Conservation (phyloP, 2,329 filamentous ascomycete genomes). For the Monosporascus sp. region DNA sequence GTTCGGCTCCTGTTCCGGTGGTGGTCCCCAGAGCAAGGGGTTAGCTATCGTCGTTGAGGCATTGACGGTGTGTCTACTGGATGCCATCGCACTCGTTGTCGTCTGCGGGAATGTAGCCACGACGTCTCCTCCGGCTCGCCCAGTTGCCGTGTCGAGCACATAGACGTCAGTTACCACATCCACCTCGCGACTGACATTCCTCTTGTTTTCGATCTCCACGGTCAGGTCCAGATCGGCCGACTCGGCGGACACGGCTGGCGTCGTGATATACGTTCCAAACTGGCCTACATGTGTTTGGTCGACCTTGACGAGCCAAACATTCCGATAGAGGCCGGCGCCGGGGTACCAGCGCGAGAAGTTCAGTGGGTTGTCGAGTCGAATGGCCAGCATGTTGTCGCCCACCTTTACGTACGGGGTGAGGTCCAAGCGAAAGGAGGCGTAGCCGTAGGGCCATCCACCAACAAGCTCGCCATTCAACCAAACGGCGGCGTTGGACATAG, state of each 20-base stretch:
- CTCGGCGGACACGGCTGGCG: slow-evolving; percentile 37
- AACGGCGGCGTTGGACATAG: slow-evolving; percentile 47
- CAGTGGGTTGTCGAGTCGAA: slow-evolving; percentile 45
- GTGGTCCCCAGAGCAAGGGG: slow-evolving; percentile 44
- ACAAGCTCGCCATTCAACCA: slow-evolving; percentile 47
- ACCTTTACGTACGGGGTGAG: slow-evolving; percentile 37
- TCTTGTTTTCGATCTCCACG: slow-evolving; percentile 43
- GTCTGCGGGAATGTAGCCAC: slow-evolving; percentile 31
- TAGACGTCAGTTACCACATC: slow-evolving; percentile 37
- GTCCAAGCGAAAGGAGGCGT: slow-evolving; percentile 47
- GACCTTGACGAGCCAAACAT: slow-evolving; percentile 49
- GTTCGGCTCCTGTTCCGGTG: slow-evolving; percentile 39
- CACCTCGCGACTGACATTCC: slow-evolving; percentile 24
- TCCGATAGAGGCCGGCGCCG: slow-evolving; percentile 49
- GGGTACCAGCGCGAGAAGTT: slow-evolving; percentile 51
- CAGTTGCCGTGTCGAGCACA: slow-evolving; percentile 29
- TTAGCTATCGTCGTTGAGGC: slow-evolving; percentile 29
- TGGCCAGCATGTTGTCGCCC: slow-evolving; percentile 40
- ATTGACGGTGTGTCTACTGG: slow-evolving; percentile 29
- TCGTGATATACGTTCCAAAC: slow-evolving; percentile 45
- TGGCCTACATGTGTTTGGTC: slow-evolving; percentile 42
- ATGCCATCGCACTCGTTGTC: slow-evolving; percentile 21
- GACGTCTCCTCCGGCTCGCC: slow-evolving; percentile 20
- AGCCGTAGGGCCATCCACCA: slow-evolving; percentile 48
- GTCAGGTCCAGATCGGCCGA: slow-evolving; percentile 40